phyloP scores from a whole-genome alignment of 2,329 filamentous ascomycete genomes.

The Alternaria sp. region DNA sequence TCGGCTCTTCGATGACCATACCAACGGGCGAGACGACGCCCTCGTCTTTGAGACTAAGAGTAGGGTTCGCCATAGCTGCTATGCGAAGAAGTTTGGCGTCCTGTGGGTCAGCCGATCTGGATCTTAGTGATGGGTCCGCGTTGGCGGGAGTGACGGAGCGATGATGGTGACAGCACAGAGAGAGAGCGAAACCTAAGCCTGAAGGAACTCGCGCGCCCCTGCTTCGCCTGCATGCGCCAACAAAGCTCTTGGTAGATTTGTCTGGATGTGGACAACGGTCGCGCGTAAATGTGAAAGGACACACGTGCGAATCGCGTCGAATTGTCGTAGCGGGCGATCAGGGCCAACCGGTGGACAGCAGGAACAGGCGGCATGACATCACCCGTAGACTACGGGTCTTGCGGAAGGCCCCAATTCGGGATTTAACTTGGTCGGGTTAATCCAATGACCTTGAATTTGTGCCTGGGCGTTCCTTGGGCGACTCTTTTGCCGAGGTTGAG shows the following conservation, averaged over 20 bases:
- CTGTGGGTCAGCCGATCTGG: slow-evolving; percentile 2
- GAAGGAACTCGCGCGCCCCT: slow-evolving; percentile 5
- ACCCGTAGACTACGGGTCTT: background rate
- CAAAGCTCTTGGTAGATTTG: background rate
- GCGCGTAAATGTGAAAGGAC: background rate
- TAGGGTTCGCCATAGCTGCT: slow-evolving; percentile 28
- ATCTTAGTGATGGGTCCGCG: background rate
- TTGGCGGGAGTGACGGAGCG: slow-evolving; percentile 3
- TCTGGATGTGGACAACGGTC: slow-evolving; percentile 1
- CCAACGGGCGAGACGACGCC: slow-evolving; percentile 28
- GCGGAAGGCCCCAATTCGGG: background rate
- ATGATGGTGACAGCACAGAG: slow-evolving; percentile 10
- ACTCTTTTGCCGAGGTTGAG: slow-evolving; percentile 2
- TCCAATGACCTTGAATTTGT: background rate
- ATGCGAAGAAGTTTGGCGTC: background rate
- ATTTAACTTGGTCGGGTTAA: slow-evolving; percentile 3
- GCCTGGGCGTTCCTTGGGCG: slow-evolving; percentile 10
- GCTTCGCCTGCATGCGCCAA: slow-evolving; percentile 10
- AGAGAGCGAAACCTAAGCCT: slow-evolving; percentile 1
- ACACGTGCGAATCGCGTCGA: slow-evolving; percentile 3
- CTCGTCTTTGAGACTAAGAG: slow-evolving; percentile 9
- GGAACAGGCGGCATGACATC: slow-evolving; percentile 17
- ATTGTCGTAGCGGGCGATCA: slow-evolving; percentile 1
- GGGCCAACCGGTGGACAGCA: slow-evolving; percentile 6
- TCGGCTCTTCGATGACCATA: slow-evolving; percentile 32